Conservation (phyloP, 2,329 filamentous ascomycete species). For the Penicillium sp. region DNA sequence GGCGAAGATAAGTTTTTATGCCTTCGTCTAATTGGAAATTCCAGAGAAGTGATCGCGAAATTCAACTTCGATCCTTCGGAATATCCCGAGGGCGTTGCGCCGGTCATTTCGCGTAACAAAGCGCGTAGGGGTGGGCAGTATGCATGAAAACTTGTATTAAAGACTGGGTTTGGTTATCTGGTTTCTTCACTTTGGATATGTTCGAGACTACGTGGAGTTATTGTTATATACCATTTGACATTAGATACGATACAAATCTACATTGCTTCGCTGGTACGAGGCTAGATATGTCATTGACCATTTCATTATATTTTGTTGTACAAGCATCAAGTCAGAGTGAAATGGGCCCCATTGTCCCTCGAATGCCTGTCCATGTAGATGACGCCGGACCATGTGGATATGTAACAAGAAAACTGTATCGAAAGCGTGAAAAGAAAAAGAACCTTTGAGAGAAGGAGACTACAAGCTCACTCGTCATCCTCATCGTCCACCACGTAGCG, state of each 20-base stretch:
- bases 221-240: background rate
- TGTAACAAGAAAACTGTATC: constrained; percentile 5
- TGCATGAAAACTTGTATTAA: background rate
- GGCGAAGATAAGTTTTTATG: constrained; percentile 35
- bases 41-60: constrained; percentile 34
- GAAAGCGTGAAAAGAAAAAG: background rate
- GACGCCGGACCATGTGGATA: constrained; percentile 18
- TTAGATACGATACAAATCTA: background rate
- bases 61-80: constrained; percentile 38
- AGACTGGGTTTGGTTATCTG: background rate
- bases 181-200: background rate
- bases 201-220: background rate
- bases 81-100: constrained; percentile 29
- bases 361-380: constrained; percentile 18
- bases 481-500: constrained; percentile 50
- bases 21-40: constrained; percentile 34
- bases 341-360: constrained; percentile 4
- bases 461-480: constrained; percentile 43
- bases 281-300: constrained; percentile 12
- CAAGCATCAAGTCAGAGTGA: constrained; percentile 4
- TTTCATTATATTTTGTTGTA: constrained; percentile 23
- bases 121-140: background rate
- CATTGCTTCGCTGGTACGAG: background rate
- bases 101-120: background rate
- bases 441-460: background rate